Conservation (phyloP, 768 basidiomycete species). For the Trametes sanguinea region DNA sequence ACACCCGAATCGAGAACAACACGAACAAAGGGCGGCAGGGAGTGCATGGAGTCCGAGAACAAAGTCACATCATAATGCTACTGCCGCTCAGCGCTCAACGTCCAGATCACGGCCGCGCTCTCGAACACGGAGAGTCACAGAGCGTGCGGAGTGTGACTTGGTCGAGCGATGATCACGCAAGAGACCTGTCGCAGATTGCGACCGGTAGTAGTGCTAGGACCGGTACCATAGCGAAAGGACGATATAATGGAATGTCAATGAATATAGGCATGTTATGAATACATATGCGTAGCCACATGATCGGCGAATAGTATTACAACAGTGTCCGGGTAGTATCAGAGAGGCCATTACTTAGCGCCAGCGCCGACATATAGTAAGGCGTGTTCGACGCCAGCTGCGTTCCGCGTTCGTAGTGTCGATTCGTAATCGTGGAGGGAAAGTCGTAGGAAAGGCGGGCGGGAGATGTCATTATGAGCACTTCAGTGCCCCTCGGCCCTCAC, state of each 20-base stretch:
- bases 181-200: no score
- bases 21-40: no score
- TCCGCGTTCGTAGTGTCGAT: slow-evolving; percentile 4
- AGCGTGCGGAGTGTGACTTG: background rate
- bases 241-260: slow-evolving; percentile 6
- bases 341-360: slow-evolving; percentile 21
- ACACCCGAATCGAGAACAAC: no score
- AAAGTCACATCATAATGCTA: no score
- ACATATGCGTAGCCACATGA: slow-evolving; percentile 14
- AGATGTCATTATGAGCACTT: slow-evolving; percentile 21
- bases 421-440: background rate
- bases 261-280: slow-evolving; percentile 11
- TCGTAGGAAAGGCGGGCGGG: background rate
- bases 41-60: no score
- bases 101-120: no score
- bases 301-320: slow-evolving; percentile 23
- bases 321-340: slow-evolving; percentile 6
- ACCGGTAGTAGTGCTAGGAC: no score
- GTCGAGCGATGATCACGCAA: no score
- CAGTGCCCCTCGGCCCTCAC: slow-evolving; percentile 28
- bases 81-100: no score
- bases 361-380: slow-evolving; percentile 21
- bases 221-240: no score
- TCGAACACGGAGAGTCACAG: no score
- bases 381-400: slow-evolving; percentile 11